Percentiles rank a stretch among this genome's conserved stretches.
Evolutionary conservation across 371 early-diverging fungal genomes (phyloP).

Genomic region (Mucor velutinosus): DNA sequence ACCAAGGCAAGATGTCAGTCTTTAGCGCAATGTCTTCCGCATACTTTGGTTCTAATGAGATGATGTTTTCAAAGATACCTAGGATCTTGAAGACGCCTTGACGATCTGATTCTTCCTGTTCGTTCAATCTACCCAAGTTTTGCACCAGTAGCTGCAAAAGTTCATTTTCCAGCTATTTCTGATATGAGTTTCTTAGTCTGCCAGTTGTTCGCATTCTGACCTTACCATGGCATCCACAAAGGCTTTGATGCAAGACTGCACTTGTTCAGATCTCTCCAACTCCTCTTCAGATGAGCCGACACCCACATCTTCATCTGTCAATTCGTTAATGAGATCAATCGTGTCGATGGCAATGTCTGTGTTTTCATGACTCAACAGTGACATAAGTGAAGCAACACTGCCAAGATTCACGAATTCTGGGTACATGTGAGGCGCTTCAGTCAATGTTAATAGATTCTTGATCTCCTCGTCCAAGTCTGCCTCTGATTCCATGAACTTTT

Average conservation of each 20-base stretch:
- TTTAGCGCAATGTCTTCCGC: conserved; percentile 65
- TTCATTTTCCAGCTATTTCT: conserved; percentile 67
- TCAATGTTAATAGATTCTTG: conserved; percentile 71
- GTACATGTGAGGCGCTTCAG: conserved; percentile 82
- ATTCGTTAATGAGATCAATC: conserved; percentile 83
- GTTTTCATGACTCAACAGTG: conserved; percentile 89
- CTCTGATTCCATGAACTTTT: conserved; percentile 93
- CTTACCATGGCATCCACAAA: conserved; percentile 75
- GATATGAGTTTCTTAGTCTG: neutral
- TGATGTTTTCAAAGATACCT: conserved; percentile 85
- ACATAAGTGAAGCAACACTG: conserved; percentile 66
- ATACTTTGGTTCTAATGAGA: conserved; percentile 70
- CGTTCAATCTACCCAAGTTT: conserved; percentile 79
- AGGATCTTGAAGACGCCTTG: conserved; percentile 87
- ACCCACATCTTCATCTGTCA: conserved; percentile 89
- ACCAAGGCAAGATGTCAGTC: conserved; percentile 74
- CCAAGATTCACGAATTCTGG: conserved; percentile 71
- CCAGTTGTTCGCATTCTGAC: no score
- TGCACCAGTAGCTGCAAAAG: conserved; percentile 78
- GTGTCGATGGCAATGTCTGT: conserved; percentile 89
- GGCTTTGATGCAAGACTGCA: conserved; percentile 65
- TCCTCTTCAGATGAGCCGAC: conserved; percentile 54
- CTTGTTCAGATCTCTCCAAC: conserved; percentile 64
- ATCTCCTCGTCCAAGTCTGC: conserved; percentile 91
- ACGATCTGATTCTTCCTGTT: conserved; percentile 76